Evolutionary conservation across 1,139 yeast genomes (phyloP), one percentile per base, ranked within the genome.

Genomic region (Debaryomyces sp.): DNA sequence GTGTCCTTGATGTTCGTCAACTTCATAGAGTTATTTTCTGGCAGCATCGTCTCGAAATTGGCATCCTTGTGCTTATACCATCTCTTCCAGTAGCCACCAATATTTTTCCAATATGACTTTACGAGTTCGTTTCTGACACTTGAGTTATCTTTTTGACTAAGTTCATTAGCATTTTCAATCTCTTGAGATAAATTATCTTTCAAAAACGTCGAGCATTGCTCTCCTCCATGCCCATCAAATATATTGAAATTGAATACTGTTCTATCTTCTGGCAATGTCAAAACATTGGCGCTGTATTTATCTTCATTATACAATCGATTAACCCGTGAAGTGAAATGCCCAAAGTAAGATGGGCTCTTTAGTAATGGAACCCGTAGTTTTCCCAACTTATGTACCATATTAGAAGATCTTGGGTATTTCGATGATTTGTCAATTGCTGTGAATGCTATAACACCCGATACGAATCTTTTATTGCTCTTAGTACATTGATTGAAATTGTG

Each of bases 171-270:
- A 6, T 59, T 60, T 59, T 87, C 96, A 27, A 91, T 80, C 47
- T 74, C 77, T 44, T 67, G 59, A 30, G 85, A 80, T 40, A 90
- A 73, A 49, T 82, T 73, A 8, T 73, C 68, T 29, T 77, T 71
- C 27, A 92, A 71, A 58, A 77, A 87, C 24, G 71, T 76, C 38
- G 91, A 77, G 59, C 96, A 89, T 52, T 85, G 83, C 32, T 75
- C 78, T 15, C 97, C 96, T 4, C 98, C 98, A 66, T 94, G 99
- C 2, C 98, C 99, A 66, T 94, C 99, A 66, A 87, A 91, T 2
- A 94, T 79, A 43, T 83, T 81, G 63, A 88, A 84, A 59, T 82
- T 83, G 67, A 90, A 86, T 29, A 73, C 66, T 4, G 63, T 51
- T 13, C 55, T 48, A 21, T 56, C 59, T 5, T 48, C 57, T 5